Evolutionary conservation across 1,284 basidiomycete genomes (phyloP), one percentile per base, ranked within the genome.

Genomic region (Xanthoconium separans): DNA sequence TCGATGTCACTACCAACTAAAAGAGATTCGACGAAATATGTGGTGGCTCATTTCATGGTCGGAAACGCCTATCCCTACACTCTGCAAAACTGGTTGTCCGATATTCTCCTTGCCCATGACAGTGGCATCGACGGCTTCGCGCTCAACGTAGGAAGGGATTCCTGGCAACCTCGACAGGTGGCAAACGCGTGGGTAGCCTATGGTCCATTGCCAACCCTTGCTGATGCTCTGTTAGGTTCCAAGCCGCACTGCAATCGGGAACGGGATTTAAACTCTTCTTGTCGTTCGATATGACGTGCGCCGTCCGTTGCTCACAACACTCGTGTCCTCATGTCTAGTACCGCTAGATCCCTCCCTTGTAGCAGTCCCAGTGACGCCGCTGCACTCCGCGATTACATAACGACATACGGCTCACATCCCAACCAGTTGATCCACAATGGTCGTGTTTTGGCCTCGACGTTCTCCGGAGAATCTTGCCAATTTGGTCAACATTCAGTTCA

Each of bases 251-350:
- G 22, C 70, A 79, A 50, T 80, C 79, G 15, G 78, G 76, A 16
- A 73, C 78, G 6, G 75, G 70, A 47, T 93, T 93, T 76, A 89
- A 89, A 69, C 72, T 93, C 49, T 92, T 91, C 74, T 68, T 93
- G 62, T 89, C 85, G 16, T 81, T 92, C 48, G 91, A 93, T 68
- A 90, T 93, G 87, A 79, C 83, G 77, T 86, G 56, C 31, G 79
- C 72, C 37, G 18, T 30, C 51, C 6, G 4, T 53, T 36, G 11
- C 50, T n/a, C 37, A 10, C 40, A 27, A 29, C 10, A 24, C 16
- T 22, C 13, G 22, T 30, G 20, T 52, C 27, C 43, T 61, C 44
- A 56, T 50, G 39, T 54, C 31, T n/a, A n/a, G n/a, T 15, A 27
- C 34, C 29, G 7, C 29, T 45, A 86, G 85, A 18, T 76, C 78